Evolutionary conservation across 129 eudicot species (phyloP), one percentile per base, ranked within the genome.

Genomic region (Flaveria ramosissima): DNA sequence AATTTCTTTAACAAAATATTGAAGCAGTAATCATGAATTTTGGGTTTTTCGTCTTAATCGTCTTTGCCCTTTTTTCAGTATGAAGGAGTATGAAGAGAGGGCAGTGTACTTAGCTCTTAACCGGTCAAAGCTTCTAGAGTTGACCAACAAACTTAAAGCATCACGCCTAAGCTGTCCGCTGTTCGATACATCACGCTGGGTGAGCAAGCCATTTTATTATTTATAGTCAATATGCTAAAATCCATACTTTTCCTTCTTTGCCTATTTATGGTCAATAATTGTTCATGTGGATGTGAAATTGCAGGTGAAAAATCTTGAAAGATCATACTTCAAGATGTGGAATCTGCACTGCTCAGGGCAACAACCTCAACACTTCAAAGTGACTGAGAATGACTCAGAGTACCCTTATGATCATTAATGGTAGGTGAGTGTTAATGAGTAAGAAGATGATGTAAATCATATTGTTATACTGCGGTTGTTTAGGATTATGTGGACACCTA

Each of bases 291-390:
- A 30, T 74, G 63, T 50, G 17, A 36, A 55, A 61, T 17, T 81
- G 78, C 75, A 91, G 98, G 98, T 91, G 72, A 84, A 73, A 77
- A 94, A 91, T 77, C 87, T 94, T 74, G 99, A 94, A 73, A 84
- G 99, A 59, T 77, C 93, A 23, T 94, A 87, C 76, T 91, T 84
- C 53, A 91, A 86, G 88, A 94, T 94, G 99, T 94, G 99, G 99
- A 91, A 91, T 78, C 75, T 94, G 48, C 84, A 89, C 75, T 94
- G 99, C 82, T 82, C 90, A 0, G 96, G 96, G 26, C 90, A 91
- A 42, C 93, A 86, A 24, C 97, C 99, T 55, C 88, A 84, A 55
- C 97, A 85, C 72, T 91, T 94, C 66, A 94, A 89, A 81, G 97
- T 94, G 79, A 55, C 79, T 0, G 99, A 94, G 90, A 91, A 87